Evolutionary conservation across 257 asterid species (phyloP).

Genomic region (Solanum acaule): DNA sequence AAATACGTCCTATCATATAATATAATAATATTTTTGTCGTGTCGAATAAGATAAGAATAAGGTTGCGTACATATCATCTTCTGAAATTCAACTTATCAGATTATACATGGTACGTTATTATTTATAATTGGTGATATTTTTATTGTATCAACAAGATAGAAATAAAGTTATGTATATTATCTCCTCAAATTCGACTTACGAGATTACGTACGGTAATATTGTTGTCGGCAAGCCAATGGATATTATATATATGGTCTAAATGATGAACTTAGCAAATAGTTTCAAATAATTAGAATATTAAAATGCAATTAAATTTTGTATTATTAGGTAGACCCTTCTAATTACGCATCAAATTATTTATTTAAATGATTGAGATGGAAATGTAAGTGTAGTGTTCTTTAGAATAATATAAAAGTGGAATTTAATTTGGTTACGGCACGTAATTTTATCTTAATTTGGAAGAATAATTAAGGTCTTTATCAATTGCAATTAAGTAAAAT

Average conservation of each 20-base stretch:
- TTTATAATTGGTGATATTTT: not conserved
- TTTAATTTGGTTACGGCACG: not conserved
- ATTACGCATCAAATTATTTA: not conserved
- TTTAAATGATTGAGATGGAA: not conserved
- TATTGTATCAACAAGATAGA: not conserved
- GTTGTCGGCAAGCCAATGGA: not conserved
- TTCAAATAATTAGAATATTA: not conserved
- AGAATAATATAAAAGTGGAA: not conserved
- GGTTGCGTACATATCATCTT: not conserved
- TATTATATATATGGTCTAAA: not conserved
- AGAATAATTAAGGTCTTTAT: not conserved
- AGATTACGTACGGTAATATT: not conserved
- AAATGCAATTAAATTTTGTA: not conserved
- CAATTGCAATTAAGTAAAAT: not conserved
- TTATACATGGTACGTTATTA: not conserved
- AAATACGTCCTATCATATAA: not conserved
- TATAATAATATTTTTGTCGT: too few species aligned
- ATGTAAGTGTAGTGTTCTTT: not conserved
- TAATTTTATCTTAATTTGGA: not conserved
- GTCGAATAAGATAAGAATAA: too few species aligned
- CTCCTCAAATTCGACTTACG: rapidly evolving
- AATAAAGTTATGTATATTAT: not conserved
- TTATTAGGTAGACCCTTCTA: not conserved
- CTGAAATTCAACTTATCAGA: not conserved
- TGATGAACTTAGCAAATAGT: not conserved